These are phyloP conservation scores for Pestalotiopsis fici DNA, from an alignment of 2,329 filamentous ascomycete genomes.

Conservation along the genomic window DNA sequence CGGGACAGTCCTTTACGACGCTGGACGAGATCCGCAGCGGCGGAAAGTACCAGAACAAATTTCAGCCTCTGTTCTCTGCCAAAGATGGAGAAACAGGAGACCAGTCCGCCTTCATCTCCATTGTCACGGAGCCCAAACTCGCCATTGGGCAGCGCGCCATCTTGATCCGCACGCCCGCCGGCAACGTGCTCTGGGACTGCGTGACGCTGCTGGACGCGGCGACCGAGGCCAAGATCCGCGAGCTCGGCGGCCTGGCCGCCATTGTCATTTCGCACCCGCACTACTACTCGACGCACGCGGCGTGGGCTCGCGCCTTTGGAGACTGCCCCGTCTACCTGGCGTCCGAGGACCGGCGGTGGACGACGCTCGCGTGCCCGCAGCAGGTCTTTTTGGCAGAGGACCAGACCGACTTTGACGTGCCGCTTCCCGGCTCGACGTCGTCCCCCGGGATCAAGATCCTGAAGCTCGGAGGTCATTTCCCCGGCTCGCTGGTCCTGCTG, in stretches of 20 bases:
- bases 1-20: conserved; percentile 67
- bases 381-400: conserved; percentile 47
- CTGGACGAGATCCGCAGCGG: conserved; percentile 45
- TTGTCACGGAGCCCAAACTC: conserved; percentile 57
- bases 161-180: conserved; percentile 62
- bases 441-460: conserved; percentile 59
- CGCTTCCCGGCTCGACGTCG: conserved; percentile 12
- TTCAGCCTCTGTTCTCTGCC: conserved; percentile 43
- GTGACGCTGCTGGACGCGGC: conserved; percentile 68
- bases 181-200: conserved; percentile 82
- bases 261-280: conserved; percentile 82
- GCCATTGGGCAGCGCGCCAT: conserved; percentile 77
- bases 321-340: conserved; percentile 70
- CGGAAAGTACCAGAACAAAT: conserved; percentile 51
- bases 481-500: conserved; percentile 69
- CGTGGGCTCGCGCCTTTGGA: conserved; percentile 69
- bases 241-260: conserved; percentile 65
- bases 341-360: conserved; percentile 66
- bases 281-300: conserved; percentile 75
- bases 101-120: conserved; percentile 41
- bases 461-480: conserved; percentile 79
- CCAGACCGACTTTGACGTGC: conserved; percentile 38
- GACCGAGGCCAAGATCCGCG: conserved; percentile 59
- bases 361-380: conserved; percentile 44
- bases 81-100: background rate